These are phyloP conservation scores for Fragaria nilgerrensis DNA, from an alignment of 306 rosid species.

Conservation along the genomic window DNA sequence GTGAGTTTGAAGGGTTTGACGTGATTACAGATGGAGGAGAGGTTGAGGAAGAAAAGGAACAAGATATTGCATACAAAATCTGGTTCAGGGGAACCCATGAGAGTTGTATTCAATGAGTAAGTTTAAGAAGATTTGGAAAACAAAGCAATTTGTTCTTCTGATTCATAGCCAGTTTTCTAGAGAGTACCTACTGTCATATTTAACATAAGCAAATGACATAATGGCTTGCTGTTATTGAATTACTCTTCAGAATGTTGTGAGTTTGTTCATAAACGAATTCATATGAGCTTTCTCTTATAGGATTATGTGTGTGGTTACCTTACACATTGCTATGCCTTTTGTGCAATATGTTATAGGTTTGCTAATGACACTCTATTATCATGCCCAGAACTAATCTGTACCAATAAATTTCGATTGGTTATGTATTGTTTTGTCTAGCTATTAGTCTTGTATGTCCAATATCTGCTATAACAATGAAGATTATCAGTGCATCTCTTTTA, in stretches of 20 bases:
- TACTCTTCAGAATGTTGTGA: neutral
- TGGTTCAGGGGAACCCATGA: slow-evolving; percentile 70
- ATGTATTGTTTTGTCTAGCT: neutral
- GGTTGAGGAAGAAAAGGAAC: slow-evolving; percentile 80
- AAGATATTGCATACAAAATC: slow-evolving; percentile 81
- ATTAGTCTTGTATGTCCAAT: neutral
- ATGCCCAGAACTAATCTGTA: neutral
- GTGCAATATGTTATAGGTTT: neutral
- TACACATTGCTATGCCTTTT: neutral
- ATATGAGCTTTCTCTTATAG: neutral
- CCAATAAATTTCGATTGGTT: neutral
- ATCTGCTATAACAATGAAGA: neutral
- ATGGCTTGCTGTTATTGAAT: neutral
- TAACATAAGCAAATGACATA: neutral
- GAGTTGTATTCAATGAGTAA: slow-evolving; percentile 75
- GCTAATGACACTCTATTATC: neutral
- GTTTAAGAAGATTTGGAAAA: slow-evolving; percentile 22
- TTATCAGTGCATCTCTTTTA: neutral
- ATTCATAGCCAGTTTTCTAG: neutral
- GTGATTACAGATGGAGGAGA: slow-evolving; percentile 78
- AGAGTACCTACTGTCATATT: neutral
- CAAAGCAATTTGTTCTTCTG: neutral
- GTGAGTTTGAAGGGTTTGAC: slow-evolving; percentile 10
- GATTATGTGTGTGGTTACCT: neutral
- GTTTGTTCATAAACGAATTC: neutral